Percentiles rank a stretch among this genome's conserved stretches.
These are phyloP conservation scores for Kazachstania bromeliacearum DNA, from an alignment of 805 yeast species.

Conservation along the genomic window DNA sequence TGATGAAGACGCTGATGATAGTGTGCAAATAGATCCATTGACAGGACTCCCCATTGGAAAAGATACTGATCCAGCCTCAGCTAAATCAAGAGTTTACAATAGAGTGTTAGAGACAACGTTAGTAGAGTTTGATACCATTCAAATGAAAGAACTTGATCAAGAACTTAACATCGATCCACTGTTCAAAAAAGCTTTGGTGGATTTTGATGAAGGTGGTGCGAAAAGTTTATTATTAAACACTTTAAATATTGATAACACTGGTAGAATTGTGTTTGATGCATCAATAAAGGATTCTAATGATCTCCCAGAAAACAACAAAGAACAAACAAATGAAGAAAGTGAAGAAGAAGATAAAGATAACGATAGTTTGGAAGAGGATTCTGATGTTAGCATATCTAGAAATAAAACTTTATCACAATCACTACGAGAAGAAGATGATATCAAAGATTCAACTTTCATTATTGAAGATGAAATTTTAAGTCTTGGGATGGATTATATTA, in stretches of 20 bases:
- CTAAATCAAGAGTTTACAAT: constrained; percentile 23
- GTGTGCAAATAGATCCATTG: constrained; percentile 25
- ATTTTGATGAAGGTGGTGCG: constrained; percentile 78
- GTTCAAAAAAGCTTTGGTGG: constrained; percentile 64
- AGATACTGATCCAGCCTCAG: constrained; percentile 15
- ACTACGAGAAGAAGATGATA: background rate
- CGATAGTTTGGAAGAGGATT: background rate
- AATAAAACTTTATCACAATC: background rate
- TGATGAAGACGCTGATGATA: constrained; percentile 17
- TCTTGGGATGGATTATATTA: constrained; percentile 28
- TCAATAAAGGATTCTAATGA: constrained; percentile 27
- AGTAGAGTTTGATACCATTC: constrained; percentile 42
- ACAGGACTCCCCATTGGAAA: constrained; percentile 29
- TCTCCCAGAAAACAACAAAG: constrained; percentile 9
- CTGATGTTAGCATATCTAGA: background rate
- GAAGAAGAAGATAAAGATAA: constrained; percentile 7
- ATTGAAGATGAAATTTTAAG: constrained; percentile 27
- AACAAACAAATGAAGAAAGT: constrained; percentile 12
- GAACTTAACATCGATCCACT: constrained; percentile 64
- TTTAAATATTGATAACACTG: constrained; percentile 41
- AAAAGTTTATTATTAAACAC: constrained; percentile 59
- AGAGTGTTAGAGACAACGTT: constrained; percentile 36
- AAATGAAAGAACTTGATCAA: constrained; percentile 49
- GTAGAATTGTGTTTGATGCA: constrained; percentile 62
- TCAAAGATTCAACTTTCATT: constrained; percentile 4